phyloP scores from a whole-genome alignment of 2,329 filamentous ascomycete species.

The Acrocalymma vagum region DNA sequence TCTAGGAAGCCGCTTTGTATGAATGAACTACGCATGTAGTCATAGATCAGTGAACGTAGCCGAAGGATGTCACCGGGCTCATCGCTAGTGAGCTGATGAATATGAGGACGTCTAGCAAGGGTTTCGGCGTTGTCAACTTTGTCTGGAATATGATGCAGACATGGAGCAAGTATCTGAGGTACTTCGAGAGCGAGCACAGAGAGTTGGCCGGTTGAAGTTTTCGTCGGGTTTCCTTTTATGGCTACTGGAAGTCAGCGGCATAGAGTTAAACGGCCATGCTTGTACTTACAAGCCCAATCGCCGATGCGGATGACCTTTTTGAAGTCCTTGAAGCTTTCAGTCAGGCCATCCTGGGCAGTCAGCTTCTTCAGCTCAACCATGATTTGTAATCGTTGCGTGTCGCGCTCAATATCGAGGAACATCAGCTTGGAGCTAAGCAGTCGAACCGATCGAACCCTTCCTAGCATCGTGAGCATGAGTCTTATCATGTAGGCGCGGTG shows the following conservation, averaged over 20 bases:
- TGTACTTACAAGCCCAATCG: conserved; percentile 79
- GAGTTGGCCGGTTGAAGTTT: conserved; percentile 77
- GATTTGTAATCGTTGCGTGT: conserved; percentile 76
- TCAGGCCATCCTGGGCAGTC: conserved; percentile 42
- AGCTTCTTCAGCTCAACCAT: conserved; percentile 73
- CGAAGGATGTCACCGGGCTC: conserved; percentile 73
- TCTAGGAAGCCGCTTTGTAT: conserved; percentile 78
- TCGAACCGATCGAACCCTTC: conserved; percentile 78
- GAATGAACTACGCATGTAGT: conserved; percentile 77
- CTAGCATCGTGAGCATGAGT: conserved; percentile 55
- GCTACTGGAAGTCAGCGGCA: conserved; percentile 51
- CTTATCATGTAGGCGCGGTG: not conserved
- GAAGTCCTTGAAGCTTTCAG: conserved; percentile 65
- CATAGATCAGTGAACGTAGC: conserved; percentile 77
- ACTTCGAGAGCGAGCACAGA: conserved; percentile 74
- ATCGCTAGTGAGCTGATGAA: conserved; percentile 83
- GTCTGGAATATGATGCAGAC: conserved; percentile 80
- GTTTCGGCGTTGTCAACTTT: conserved; percentile 75
- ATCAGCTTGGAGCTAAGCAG: conserved; percentile 78
- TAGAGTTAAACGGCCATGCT: conserved; percentile 5
- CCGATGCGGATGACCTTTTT: conserved; percentile 76
- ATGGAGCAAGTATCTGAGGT: conserved; percentile 78
- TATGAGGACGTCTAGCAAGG: conserved; percentile 78
- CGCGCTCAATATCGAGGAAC: conserved; percentile 82
- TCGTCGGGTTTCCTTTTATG: conserved; percentile 73